Evolutionary conservation across 257 asterid genomes (phyloP), one percentile per base, ranked within the genome.

Genomic region (Primulina eburnea): DNA sequence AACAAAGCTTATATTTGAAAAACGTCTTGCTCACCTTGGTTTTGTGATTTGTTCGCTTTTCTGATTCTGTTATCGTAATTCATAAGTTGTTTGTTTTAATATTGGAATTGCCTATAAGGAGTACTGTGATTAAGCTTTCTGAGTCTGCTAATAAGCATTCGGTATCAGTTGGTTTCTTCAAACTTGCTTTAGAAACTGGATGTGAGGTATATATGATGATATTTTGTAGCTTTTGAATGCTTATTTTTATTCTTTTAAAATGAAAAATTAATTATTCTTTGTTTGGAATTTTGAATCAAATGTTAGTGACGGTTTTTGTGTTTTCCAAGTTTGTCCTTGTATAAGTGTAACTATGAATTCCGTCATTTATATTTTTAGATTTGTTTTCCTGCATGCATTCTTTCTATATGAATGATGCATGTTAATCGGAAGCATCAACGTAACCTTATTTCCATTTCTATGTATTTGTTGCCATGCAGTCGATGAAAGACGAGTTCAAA

Each of bases 71-170:
- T 33, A 33, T 33, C 37, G 7, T 33, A 4, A 33, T 4, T 33
- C 7, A 2, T 6, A 6, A 33, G 7, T 33, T 33, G 37, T 33
- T 28, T 28, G 2, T 33, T 33, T 33, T 2, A 4, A 4, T 34
- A 5, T 34, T 7, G 9, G 38, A n/a, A n/a, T 34, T 34, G 0
- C 38, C 10, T 5, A 6, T 34, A 34, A 34, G 0, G 38, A n/a
- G n/a, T n/a, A n/a, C n/a, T n/a, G n/a, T n/a, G 82, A 89, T 92
- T 70, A 89, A 86, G 87, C 85, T 78, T 66, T 82, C 98, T 56
- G 96, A 92, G 81, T 74, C 94, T 67, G 89, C 92, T 81, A 87
- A 86, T 60, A 92, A 86, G 83, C 98, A 92, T 79, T 82, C 87
- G 0, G 73, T 92, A 62, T 88, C 98, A 53, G 89, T 92, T 77